Conservation (phyloP, 2,329 filamentous ascomycete genomes). For the Trichoderma simmonsii region DNA sequence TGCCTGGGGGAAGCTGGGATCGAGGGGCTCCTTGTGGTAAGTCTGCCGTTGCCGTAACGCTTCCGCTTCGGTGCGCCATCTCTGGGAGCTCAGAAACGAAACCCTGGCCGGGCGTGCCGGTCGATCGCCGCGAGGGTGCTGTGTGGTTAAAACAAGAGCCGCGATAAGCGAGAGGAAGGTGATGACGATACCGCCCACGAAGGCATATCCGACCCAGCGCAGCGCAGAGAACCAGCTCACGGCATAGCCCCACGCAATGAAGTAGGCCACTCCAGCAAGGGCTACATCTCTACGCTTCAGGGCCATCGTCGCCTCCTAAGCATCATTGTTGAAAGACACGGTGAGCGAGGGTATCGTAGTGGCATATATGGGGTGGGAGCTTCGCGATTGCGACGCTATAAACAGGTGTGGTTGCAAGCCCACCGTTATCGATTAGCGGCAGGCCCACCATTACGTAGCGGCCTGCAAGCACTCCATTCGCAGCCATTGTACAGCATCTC, state of each 20-base stretch:
- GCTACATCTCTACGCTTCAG: constrained; percentile 70
- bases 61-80: constrained; percentile 69
- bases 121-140: constrained; percentile 37
- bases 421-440: constrained; percentile 14
- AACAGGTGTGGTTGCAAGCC: background rate
- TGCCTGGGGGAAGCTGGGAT: constrained; percentile 71
- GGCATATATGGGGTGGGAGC: constrained; percentile 8
- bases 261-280: constrained; percentile 64
- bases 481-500: background rate
- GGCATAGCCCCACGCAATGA: constrained; percentile 84
- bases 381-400: constrained; percentile 13
- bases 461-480: constrained; percentile 8
- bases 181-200: constrained; percentile 65
- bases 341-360: background rate
- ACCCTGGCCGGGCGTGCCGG: constrained; percentile 43
- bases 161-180: constrained; percentile 54
- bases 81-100: constrained; percentile 58
- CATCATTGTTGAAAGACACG: constrained; percentile 31
- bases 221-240: constrained; percentile 79
- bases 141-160: constrained; percentile 53
- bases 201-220: constrained; percentile 82
- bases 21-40: constrained; percentile 68
- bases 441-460: constrained; percentile 16
- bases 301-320: constrained; percentile 51
- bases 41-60: constrained; percentile 62